Percentiles rank a stretch among this genome's conserved stretches.
Evolutionary conservation across 495 filamentous ascomycete species (phyloP).

Genomic region (Xylaria flabelliformis): DNA sequence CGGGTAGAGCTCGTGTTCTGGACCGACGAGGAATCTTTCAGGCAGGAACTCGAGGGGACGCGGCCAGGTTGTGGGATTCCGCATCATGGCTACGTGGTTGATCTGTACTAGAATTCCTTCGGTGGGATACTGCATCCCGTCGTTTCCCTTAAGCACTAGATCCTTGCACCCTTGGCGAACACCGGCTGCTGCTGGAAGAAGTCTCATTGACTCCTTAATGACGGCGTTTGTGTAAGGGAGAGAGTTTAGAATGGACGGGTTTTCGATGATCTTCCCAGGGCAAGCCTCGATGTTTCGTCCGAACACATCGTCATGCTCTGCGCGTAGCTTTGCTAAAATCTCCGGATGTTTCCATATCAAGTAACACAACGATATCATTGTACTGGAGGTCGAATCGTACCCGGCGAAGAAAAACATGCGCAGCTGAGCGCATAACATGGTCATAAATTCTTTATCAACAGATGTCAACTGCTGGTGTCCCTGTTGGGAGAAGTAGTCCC

Average conservation of each 20-base stretch:
- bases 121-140: constrained; percentile 43
- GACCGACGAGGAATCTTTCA: constrained; percentile 47
- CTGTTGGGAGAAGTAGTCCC: constrained; percentile 35
- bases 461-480: constrained; percentile 25
- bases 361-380: constrained; percentile 49
- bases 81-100: constrained; percentile 42
- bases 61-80: constrained; percentile 41
- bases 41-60: constrained; percentile 48
- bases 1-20: constrained; percentile 41
- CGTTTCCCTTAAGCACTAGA: constrained; percentile 36
- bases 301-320: constrained; percentile 53
- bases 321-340: constrained; percentile 45
- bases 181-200: constrained; percentile 46
- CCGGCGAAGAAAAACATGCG: constrained; percentile 42
- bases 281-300: constrained; percentile 39
- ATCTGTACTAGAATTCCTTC: constrained; percentile 46
- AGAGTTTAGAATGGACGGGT: constrained; percentile 49
- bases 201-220: constrained; percentile 56
- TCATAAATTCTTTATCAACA: constrained; percentile 34
- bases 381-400: constrained; percentile 48
- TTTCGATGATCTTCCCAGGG: constrained; percentile 34
- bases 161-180: constrained; percentile 42
- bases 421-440: constrained; percentile 33
- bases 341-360: constrained; percentile 52
- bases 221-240: constrained; percentile 55